phyloP scores from a whole-genome alignment of 2,329 filamentous ascomycete genomes.

The Verticillium nubilum region DNA sequence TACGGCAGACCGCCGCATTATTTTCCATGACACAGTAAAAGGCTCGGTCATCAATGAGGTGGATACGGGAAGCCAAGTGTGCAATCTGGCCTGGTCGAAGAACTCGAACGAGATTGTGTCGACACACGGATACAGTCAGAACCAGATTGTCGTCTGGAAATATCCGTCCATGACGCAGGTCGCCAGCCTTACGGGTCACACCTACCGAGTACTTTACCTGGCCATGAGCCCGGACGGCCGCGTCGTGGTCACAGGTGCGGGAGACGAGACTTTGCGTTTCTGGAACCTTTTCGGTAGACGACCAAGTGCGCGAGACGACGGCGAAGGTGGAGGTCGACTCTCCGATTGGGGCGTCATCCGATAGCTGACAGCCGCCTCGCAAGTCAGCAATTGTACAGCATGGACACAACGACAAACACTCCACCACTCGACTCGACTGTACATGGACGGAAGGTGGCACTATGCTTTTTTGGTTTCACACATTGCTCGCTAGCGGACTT shows the following conservation, averaged over 20 bases:
- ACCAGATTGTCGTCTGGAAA: conserved; percentile 99
- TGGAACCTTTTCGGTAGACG: conserved; percentile 94
- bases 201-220: conserved; percentile 90
- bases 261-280: conserved; percentile 92
- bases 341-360: conserved; percentile 83
- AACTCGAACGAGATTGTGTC: conserved; percentile 97
- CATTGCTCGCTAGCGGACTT: not conserved
- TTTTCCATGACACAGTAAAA: conserved; percentile 95
- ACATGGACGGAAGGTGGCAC: not conserved
- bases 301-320: conserved; percentile 64
- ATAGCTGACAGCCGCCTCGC: conserved; percentile 23
- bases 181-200: conserved; percentile 90
- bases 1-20: conserved; percentile 92
- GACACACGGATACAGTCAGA: conserved; percentile 95
- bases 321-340: conserved; percentile 56
- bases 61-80: conserved; percentile 97
- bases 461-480: not conserved
- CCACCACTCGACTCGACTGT: not conserved
- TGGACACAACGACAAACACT: not conserved
- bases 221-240: conserved; percentile 96
- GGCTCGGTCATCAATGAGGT: conserved; percentile 78
- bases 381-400: not conserved
- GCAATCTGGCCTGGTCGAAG: conserved; percentile 94
- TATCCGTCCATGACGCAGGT: conserved; percentile 98
- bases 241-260: conserved; percentile 90